Evolutionary conservation across 805 yeast species (phyloP), one percentile per base, ranked within the genome.

Genomic region (Komagataella phaffii): DNA sequence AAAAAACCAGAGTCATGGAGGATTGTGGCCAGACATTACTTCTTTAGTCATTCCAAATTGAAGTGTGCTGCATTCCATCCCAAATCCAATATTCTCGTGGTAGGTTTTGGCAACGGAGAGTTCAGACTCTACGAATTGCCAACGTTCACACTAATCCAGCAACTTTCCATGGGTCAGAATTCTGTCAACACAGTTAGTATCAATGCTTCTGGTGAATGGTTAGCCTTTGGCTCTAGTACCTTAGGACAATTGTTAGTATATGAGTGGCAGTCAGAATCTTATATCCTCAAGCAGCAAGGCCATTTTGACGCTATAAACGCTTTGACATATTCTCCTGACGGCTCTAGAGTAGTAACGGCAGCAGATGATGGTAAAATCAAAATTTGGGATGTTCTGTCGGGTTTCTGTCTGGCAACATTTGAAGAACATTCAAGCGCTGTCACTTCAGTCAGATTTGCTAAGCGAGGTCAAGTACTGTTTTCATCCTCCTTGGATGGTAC

Each of bases 241-340:
- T 66, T 87, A 24, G 99, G 99, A n/a, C 99, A 93, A 68, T 70
- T 93, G 53, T 69, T 93, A 53, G 99, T 93, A 0, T 93, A 95
- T 73, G 99, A 93, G 73, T 93, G 99, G 99, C 96, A 93, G 69
- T 86, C 96, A 3, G 99, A 93, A 65, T 87, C 96, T 0, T 93
- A 91, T 63, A 85, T 93, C 48, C 72, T 93, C 57, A 90, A 91
- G 63, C 99, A 93, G 64, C 99, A 93, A 67, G 97, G 98, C 21
- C 99, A 93, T 67, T 91, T 87, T 62, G 99, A 93, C 65, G 74
- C 96, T 0, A 79, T 89, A 65, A 91, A 88, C 61, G 75, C 88
- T 14, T 63, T 93, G 47, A 79, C 85, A 40, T 93, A 93, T 61
- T 88, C 97, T 0, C 96, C 97, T 0, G 99, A 93, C 70, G 99